phyloP scores from a whole-genome alignment of 371 early-diverging fungal genomes.

The Rhizopus sp. region DNA sequence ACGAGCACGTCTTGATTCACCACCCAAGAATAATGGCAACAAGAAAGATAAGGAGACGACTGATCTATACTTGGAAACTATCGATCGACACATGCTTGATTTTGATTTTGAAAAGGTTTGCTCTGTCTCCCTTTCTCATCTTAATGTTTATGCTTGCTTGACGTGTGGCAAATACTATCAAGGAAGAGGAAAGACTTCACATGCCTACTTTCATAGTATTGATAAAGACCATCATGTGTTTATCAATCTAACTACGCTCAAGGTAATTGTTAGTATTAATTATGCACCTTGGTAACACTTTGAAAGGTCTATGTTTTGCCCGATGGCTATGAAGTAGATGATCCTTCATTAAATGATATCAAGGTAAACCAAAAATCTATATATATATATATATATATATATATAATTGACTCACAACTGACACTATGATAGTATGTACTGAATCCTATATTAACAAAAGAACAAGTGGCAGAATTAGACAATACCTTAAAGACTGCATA shows the following conservation, averaged over 20 bases:
- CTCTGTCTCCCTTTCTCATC: constrained; percentile 88
- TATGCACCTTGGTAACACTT: neutral
- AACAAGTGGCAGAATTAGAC: constrained; percentile 76
- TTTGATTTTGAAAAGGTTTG: constrained; percentile 99
- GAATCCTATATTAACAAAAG: constrained; percentile 76
- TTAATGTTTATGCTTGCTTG: constrained; percentile 96
- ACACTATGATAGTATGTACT: constrained; percentile 66
- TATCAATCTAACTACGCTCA: constrained; percentile 87
- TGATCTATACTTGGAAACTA: constrained; percentile 64
- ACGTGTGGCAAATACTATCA: constrained; percentile 98
- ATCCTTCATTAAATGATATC: constrained; percentile 90
- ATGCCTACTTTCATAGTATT: constrained; percentile 95
- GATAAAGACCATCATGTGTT: constrained; percentile 97
- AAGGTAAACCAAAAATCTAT: constrained; percentile 52
- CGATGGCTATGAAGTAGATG: constrained; percentile 90
- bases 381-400: too few relatives aligned
- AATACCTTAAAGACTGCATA: constrained; percentile 58
- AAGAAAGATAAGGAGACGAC: constrained; percentile 29
- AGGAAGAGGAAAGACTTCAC: constrained; percentile 90
- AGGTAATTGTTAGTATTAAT: constrained; percentile 42
- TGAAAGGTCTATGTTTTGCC: constrained; percentile 88
- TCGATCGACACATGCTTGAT: constrained; percentile 90
- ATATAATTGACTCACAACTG: neutral
- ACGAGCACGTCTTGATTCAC: constrained; percentile 28
- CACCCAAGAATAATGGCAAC: neutral